phyloP scores from a whole-genome alignment of 805 yeast species.

The Saturnispora silvae region DNA sequence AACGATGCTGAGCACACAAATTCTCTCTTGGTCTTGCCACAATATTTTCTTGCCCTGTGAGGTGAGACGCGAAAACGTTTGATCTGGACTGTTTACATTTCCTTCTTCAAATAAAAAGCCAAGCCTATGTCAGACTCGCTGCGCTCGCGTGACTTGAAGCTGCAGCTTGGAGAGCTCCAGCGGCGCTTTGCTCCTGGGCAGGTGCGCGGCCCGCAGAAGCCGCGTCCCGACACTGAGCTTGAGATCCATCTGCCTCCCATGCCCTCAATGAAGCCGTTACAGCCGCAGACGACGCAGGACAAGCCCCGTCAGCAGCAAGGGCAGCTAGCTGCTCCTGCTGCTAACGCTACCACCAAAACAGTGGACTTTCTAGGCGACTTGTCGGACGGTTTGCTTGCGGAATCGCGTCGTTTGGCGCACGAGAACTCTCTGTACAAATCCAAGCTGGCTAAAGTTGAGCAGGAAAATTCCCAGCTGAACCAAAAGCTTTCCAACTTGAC shows the following conservation, averaged over 20 bases:
- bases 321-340: not conserved
- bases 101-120: too few species aligned
- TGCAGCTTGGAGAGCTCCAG: conserved; percentile 35
- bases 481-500: conserved; percentile 28
- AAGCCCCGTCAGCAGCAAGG: conserved; percentile 6
- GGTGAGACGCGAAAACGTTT: too few species aligned
- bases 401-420: conserved; percentile 59
- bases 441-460: conserved; percentile 31
- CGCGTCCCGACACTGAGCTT: conserved; percentile 8
- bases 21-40: too few species aligned
- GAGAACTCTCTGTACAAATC: conserved; percentile 43
- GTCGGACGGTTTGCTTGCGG: conserved; percentile 59
- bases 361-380: conserved; percentile 64
- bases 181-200: conserved; percentile 15
- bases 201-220: conserved; percentile 7
- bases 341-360: conserved; percentile 36
- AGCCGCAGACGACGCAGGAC: too few species aligned
- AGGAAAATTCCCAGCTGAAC: conserved; percentile 31
- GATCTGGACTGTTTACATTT: not conserved
- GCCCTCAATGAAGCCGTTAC: conserved; percentile 6
- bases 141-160: conserved; percentile 28
- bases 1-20: too few species aligned
- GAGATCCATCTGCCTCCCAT: conserved; percentile 17
- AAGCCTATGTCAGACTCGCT: conserved; percentile 8
- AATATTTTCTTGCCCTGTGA: too few species aligned